phyloP scores from a whole-genome alignment of 208 protist genomes.

The Trypanosoma boissoni region DNA sequence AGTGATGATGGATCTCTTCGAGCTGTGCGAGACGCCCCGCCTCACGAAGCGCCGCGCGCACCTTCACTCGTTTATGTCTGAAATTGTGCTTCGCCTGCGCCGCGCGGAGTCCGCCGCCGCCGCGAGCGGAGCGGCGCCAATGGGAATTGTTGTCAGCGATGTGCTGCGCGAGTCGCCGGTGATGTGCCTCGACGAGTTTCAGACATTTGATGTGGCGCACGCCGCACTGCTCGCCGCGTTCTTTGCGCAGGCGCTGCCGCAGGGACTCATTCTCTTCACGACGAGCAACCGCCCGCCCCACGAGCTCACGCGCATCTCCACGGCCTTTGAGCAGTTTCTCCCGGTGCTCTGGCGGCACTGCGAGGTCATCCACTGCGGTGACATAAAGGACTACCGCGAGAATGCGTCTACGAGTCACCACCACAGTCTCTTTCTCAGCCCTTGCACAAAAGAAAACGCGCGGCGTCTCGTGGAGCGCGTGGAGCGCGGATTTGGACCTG shows the following conservation, averaged over 20 bases:
- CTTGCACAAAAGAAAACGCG: conserved; percentile 48
- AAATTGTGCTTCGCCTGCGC: conserved; percentile 69
- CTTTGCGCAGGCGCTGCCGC: conserved; percentile 66
- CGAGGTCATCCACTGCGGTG: conserved; percentile 53
- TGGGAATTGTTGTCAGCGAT: conserved; percentile 69
- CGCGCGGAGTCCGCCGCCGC: conserved; percentile 32
- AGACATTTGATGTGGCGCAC: conserved; percentile 89
- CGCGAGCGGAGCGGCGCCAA: conserved; percentile 36
- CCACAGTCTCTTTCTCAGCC: conserved; percentile 51
- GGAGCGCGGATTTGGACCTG: conserved; percentile 36
- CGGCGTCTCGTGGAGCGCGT: conserved; percentile 49
- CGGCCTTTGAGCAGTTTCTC: conserved; percentile 64
- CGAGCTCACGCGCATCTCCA: conserved; percentile 61
- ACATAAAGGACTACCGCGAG: conserved; percentile 58
- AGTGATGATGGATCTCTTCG: conserved; percentile 93
- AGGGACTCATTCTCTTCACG: conserved; percentile 75
- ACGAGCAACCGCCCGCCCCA: conserved; percentile 87
- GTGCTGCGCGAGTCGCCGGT: conserved; percentile 74
- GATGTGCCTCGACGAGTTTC: conserved; percentile 92
- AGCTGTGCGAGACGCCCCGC: conserved; percentile 59
- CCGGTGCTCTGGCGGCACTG: conserved; percentile 62
- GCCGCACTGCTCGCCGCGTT: conserved; percentile 77
- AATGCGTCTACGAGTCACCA: conserved; percentile 40
- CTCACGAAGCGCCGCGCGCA: conserved; percentile 85
- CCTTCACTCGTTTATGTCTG: conserved; percentile 93